These are phyloP conservation scores for Stropharia rugosoannulata DNA, from an alignment of 768 basidiomycete species.

Conservation along the genomic window DNA sequence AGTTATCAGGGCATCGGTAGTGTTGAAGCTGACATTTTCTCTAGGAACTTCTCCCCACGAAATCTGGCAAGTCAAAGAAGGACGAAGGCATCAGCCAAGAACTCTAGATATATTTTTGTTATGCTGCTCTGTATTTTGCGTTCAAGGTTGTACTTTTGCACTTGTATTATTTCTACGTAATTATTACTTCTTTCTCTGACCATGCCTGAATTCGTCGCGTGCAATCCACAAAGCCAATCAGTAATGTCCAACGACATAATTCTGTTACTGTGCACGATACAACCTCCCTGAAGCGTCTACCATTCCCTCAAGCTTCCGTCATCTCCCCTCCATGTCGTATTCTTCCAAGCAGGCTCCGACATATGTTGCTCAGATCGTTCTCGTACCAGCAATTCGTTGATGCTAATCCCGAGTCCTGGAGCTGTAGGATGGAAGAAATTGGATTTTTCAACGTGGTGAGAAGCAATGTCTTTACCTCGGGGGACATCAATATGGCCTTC, in stretches of 20 bases:
- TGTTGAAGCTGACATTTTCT: constrained; percentile 20
- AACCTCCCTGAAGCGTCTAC: constrained; percentile 25
- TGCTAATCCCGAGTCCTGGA: constrained; percentile 59
- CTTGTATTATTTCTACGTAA: constrained; percentile 12
- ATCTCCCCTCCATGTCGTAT: constrained; percentile 53
- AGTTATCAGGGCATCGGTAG: background rate
- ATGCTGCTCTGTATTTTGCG: constrained; percentile 24
- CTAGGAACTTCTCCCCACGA: constrained; percentile 41
- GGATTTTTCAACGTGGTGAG: too few species aligned
- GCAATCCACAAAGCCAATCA: background rate
- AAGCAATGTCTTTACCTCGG: constrained; percentile 16
- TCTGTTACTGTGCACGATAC: background rate
- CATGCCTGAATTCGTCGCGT: background rate
- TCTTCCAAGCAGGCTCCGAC: constrained; percentile 48
- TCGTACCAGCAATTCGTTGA: constrained; percentile 57
- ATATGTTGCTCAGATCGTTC: constrained; percentile 31
- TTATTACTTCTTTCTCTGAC: constrained; percentile 12
- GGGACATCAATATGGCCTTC: constrained; percentile 50
- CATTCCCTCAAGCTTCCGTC: constrained; percentile 58
- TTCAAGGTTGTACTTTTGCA: constrained; percentile 17
- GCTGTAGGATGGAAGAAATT: constrained; percentile 25
- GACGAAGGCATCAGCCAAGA: constrained; percentile 46
- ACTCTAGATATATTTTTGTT: constrained; percentile 32
- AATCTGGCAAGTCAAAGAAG: constrained; percentile 42
- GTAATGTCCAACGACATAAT: too few species aligned